Conservation (phyloP, 352 stramenopile genomes). For the Globisporangium rhizosaccharum region DNA sequence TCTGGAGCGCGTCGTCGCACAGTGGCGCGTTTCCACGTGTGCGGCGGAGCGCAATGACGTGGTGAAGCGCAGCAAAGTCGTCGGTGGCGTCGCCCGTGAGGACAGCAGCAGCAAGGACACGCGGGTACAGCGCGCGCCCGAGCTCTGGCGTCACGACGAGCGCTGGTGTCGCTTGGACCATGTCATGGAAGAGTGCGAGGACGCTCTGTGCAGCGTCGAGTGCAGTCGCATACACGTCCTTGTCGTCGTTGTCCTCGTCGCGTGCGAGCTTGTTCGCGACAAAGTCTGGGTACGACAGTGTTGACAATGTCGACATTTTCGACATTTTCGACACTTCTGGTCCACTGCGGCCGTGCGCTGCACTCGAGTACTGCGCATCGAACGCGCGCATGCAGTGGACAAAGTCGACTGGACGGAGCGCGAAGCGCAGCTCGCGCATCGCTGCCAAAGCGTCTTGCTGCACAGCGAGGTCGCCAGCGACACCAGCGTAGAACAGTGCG, state of each 20-base stretch:
- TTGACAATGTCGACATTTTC: not conserved
- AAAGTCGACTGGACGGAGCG: conserved; percentile 9
- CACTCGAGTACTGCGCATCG: conserved; percentile 3
- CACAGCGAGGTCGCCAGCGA: not conserved
- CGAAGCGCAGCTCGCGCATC: conserved; percentile 10
- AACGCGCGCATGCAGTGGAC: conserved; percentile 9
- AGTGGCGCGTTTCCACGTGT: conserved; percentile 3
- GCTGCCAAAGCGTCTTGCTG: not conserved
- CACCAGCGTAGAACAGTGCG: conserved; percentile 7
- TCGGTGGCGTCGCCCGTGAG: not conserved
- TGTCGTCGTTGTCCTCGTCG: too few species aligned
- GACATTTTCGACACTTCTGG: not conserved
- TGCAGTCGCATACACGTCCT: too few species aligned
- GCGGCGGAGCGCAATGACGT: not conserved
- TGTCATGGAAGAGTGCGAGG: conserved; percentile 8
- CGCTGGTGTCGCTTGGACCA: not conserved
- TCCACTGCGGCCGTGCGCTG: not conserved
- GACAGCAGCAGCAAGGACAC: conserved; percentile 6
- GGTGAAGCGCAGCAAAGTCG: not conserved
- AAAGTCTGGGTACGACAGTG: not conserved
- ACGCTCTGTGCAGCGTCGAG: not conserved
- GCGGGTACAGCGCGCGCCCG: conserved; percentile 2
- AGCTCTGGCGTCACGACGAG: conserved; percentile 1
- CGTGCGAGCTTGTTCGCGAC: too few species aligned
- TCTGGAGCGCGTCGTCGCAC: conserved; percentile 5